Base-by-base conservation (phyloP, 2,329 filamentous ascomycete species). In the Sordariomycetes sp. region DNA sequence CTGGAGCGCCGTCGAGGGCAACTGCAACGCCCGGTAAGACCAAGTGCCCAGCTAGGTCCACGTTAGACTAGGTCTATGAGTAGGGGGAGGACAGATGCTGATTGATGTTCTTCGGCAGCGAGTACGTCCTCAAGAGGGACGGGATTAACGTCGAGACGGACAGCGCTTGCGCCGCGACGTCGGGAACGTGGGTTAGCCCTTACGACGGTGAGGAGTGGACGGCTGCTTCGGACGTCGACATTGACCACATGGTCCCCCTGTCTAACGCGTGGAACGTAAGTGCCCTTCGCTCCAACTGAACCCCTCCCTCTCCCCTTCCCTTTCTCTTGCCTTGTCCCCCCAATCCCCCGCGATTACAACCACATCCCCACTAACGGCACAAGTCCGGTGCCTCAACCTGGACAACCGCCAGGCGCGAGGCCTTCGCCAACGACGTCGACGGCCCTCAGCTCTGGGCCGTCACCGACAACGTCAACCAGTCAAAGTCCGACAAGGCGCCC, bases 231-330 rank as follows among this genome's bases (percentile, higher is more conserved):
- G 86, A 91, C 63, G 68, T 94, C 1, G 87, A 92, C 63, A 92
- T 94, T 59, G 89, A 94, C 68, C 89, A 94, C 67, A 77, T 94
- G 71, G 87, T 95, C 2, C 88, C 89, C 1, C 68, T 95, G 60
- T 85, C 85, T 66, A 89, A 91, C 65, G 87, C 88, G 5, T 92
- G 87, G 88, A 82, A 86, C 60, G 80, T 84, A 62, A 64, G 75
- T 70, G 28, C 28, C 28, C 4, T 32, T n/a, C n/a, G n/a, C n/a
- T n/a, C n/a, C n/a, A n/a, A n/a, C 28, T 4, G 4, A 32, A 32
- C 28, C 28, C 8, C 28, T 32, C 28, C 28, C 28, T 32, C 28
- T 32, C 28, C 28, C 25, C 45, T 39, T 15, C 15, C 54, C 10
- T 28, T 15, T 52, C n/a, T 15, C 10, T 35, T 3, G 53, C 13